phyloP scores from a whole-genome alignment of 805 yeast genomes.

The Kazachstania africana region DNA sequence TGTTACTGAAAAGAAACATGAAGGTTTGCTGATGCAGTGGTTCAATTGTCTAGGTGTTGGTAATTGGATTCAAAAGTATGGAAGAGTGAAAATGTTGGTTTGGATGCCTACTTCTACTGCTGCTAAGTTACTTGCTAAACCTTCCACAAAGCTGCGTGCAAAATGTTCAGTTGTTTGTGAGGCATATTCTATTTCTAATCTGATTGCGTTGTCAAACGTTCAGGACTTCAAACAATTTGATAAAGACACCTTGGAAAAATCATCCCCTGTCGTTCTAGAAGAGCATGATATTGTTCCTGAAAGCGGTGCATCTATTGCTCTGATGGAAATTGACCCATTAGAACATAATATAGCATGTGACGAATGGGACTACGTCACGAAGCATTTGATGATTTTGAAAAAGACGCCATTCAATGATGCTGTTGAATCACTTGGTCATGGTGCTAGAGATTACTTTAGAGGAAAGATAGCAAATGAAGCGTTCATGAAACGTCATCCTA shows the following conservation, averaged over 20 bases:
- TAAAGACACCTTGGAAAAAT: slow-evolving; percentile 8
- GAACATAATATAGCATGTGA: slow-evolving; percentile 36
- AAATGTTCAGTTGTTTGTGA: slow-evolving; percentile 57
- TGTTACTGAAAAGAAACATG: slow-evolving; percentile 42
- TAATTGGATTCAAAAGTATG: slow-evolving; percentile 66
- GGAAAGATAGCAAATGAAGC: slow-evolving; percentile 25
- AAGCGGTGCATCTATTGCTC: slow-evolving; percentile 30
- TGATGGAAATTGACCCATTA: slow-evolving; percentile 47
- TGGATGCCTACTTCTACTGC: slow-evolving; percentile 56
- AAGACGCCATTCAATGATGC: slow-evolving; percentile 35
- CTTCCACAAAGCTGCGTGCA: slow-evolving; percentile 40
- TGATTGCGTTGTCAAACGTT: slow-evolving; percentile 38
- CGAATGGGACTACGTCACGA: slow-evolving; percentile 57
- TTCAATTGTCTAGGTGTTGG: slow-evolving; percentile 51
- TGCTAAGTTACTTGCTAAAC: slow-evolving; percentile 46
- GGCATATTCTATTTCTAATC: slow-evolving; percentile 44
- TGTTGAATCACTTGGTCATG: slow-evolving; percentile 61
- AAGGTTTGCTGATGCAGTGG: slow-evolving; percentile 66
- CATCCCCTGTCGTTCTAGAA: slow-evolving; percentile 25
- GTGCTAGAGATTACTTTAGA: slow-evolving; percentile 48
- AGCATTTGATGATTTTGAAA: slow-evolving; percentile 41
- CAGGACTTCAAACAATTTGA: slow-evolving; percentile 13
- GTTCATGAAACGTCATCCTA: slow-evolving; percentile 34
- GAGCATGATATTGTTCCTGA: slow-evolving; percentile 20
- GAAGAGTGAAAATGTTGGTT: slow-evolving; percentile 63